phyloP scores from a whole-genome alignment of 208 protist species.

The Trypanosoma boissoni region DNA sequence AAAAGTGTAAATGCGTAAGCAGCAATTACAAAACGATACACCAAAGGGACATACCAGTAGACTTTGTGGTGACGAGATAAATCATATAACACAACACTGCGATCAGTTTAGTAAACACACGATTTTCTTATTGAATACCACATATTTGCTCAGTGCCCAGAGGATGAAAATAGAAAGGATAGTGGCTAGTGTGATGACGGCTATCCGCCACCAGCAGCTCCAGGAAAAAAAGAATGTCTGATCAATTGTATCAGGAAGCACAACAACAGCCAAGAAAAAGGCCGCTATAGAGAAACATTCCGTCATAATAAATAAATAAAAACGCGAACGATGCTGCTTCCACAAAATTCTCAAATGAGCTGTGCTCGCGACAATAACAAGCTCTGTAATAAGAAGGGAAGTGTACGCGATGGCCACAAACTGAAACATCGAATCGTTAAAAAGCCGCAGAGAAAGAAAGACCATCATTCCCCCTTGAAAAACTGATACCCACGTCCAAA shows the following conservation, averaged over 20 bases:
- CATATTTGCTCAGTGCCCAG: conserved; percentile 38
- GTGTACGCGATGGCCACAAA: conserved; percentile 98
- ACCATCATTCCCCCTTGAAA: conserved; percentile 97
- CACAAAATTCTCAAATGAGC: conserved; percentile 90
- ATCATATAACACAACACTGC: too few species aligned
- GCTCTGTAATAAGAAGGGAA: conserved; percentile 96
- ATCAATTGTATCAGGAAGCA: conserved; percentile 93
- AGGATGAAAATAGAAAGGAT: conserved; percentile 60
- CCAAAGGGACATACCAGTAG: too few species aligned
- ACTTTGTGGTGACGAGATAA: too few species aligned
- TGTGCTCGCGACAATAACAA: conserved; percentile 94
- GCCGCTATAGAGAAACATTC: conserved; percentile 87
- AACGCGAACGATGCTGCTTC: conserved; percentile 59
- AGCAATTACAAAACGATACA: too few species aligned
- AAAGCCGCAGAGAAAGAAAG: conserved; percentile 92
- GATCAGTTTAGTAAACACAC: too few species aligned
- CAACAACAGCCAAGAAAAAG: conserved; percentile 91
- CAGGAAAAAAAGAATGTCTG: conserved; percentile 90
- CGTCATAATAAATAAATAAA: conserved; percentile 83
- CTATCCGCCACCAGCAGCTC: conserved; percentile 87
- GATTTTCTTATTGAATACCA: conserved; percentile 44
- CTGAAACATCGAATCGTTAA: conserved; percentile 93
- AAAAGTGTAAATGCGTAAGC: too few species aligned
- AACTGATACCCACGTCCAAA: conserved; percentile 83
- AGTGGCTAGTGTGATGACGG: conserved; percentile 74